Conservation (phyloP, 2,329 filamentous ascomycete genomes). For the Neofusicoccum umdonicola region DNA sequence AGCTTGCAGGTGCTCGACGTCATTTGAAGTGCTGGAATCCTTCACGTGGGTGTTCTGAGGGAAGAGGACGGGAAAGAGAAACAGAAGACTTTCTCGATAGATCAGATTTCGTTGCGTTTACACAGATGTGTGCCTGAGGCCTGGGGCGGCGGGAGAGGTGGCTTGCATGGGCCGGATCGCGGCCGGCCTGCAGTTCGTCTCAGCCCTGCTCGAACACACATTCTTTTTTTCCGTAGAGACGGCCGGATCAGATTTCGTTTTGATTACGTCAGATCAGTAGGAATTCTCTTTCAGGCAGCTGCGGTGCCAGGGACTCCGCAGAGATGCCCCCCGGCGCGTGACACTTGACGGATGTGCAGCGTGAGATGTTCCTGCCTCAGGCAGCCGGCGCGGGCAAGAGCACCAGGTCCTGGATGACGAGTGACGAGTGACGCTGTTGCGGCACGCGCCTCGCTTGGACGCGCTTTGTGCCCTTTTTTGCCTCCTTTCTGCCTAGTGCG, state of each 20-base stretch:
- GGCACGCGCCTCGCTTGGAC: constrained; percentile 5
- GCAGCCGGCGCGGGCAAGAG: background rate
- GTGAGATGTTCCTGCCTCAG: background rate
- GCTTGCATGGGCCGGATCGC: background rate
- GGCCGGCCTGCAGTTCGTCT: too few species aligned
- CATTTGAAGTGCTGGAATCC: constrained; percentile 61
- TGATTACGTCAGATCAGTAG: background rate
- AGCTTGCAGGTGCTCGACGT: background rate
- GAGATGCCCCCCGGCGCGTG: background rate
- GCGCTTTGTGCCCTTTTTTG: background rate
- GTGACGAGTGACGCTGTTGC: background rate
- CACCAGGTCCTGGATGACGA: background rate
- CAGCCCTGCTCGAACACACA: background rate
- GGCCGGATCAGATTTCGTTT: background rate
- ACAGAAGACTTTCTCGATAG: background rate
- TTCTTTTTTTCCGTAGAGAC: background rate
- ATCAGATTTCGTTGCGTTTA: background rate
- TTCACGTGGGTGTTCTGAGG: constrained; percentile 64
- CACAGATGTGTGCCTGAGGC: background rate
- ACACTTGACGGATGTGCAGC: background rate
- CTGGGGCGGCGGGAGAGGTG: background rate
- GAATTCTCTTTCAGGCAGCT: background rate
- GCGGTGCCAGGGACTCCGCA: background rate
- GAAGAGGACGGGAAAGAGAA: background rate
- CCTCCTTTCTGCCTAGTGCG: too few species aligned